Evolutionary conservation across 441 rosid species (phyloP), one percentile per base, ranked within the genome.

Genomic region (Jatropha multifida): DNA sequence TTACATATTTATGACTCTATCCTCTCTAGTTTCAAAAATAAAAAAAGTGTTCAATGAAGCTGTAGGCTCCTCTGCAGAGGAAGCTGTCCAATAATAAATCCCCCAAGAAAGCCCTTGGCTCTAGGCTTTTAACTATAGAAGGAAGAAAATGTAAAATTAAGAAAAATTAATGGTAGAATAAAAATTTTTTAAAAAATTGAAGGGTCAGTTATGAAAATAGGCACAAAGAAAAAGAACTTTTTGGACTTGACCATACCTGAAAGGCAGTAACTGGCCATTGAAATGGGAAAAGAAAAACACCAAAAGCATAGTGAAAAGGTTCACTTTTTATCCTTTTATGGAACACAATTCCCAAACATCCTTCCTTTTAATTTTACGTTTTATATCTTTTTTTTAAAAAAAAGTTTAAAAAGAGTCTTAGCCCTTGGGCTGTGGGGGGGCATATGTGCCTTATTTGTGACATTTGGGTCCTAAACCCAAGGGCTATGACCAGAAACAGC

Each of bases 341-440:
- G 74, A 65, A 27, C 75, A 74, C 83, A 80, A 32, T 80, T 83
- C 82, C 83, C 82, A 46, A 77, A 55, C 76, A 51, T 40, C 52
- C 64, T 40, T 4, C 20, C 54, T 38, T 51, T 69, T 74, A 27
- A 37, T 38, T 76, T 61, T 72, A 48, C 55, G 62, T 6, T 44
- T 44, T 44, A 4, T 1, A 8, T 11, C 7, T 44, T 32, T 32
- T 32, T 32, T 32, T 32, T 32, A 32, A 32, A 32, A 27, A 27
- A 32, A 32, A 32, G 32, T 32, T 32, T 32, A 32, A 32, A 10
- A 10, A 26, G 37, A 3, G 64, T 26, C 2, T 37, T 61, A 12
- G 32, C 65, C 65, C 70, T 67, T 46, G 55, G 52, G 15, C 1
- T 7, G 52, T 11, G 67, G 67, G 64, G 66, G 64, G 66, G n/a